Percentiles rank a stretch among this genome's conserved stretches.
phyloP scores from a whole-genome alignment of 148 eudicot species.

The Camellia japonica region DNA sequence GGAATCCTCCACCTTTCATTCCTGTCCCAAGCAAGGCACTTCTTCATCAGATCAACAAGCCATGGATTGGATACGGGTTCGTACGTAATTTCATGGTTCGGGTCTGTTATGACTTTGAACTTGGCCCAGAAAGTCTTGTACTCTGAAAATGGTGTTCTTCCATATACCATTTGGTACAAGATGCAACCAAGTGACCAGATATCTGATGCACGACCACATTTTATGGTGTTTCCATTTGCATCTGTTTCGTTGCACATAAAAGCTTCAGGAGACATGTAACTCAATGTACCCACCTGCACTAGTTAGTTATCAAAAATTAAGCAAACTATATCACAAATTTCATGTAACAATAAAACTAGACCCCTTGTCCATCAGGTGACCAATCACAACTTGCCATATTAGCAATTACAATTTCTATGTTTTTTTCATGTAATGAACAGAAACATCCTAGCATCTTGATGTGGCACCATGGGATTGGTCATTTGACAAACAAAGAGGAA shows the following conservation, averaged over 20 bases:
- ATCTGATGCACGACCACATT: slow-evolving; percentile 95
- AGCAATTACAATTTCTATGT: not conserved
- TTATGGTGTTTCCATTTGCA: slow-evolving; percentile 69
- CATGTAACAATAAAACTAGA: not conserved
- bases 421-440: too few relatives aligned
- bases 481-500: slow-evolving; percentile 2
- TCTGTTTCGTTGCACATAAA: slow-evolving; percentile 95
- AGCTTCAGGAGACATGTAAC: slow-evolving; percentile 99
- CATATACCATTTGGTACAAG: slow-evolving; percentile 97
- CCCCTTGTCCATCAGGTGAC: not conserved
- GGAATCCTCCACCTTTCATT: slow-evolving; percentile 87
- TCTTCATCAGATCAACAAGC: slow-evolving; percentile 96
- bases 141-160: slow-evolving; percentile 87
- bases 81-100: slow-evolving; percentile 70
- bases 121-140: slow-evolving; percentile 98
- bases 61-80: slow-evolving; percentile 79
- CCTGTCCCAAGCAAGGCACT: slow-evolving; percentile 91
- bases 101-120: slow-evolving; percentile 88
- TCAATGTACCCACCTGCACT: slow-evolving; percentile 88
- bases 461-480: not conserved
- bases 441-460: not conserved
- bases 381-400: slow-evolving; percentile 8
- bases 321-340: not conserved
- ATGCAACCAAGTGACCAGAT: slow-evolving; percentile 99
- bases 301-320: slow-evolving; percentile 10